Evolutionary conservation across 2,329 filamentous ascomycete species (phyloP), one percentile per base, ranked within the genome.

Genomic region (Sporothrix brunneoviolacea): DNA sequence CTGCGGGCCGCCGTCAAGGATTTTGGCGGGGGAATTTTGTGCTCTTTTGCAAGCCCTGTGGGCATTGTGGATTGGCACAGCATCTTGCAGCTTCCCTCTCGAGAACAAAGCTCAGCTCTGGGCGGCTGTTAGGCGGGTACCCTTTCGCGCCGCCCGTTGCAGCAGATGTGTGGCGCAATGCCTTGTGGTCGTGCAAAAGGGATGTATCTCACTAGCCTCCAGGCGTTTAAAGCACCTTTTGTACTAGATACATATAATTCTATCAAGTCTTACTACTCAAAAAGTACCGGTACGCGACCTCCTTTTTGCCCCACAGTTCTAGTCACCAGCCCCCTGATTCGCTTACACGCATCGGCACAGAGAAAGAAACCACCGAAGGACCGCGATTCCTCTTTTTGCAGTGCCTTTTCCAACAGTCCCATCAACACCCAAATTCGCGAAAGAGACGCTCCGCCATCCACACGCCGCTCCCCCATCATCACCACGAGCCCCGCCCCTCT

Each of bases 281-380:
- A 3, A 19, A 6, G 51, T 52, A 54, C 32, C 44, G 19, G n/a
- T 51, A 48, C 40, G 1, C 12, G 5, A 27, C 3, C 30, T 24
- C 24, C 43, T 35, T 24, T 10, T 18, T n/a, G 21, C 41, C 13
- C 51, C 47, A 49, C 35, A 9, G 9, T n/a, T 64, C 59, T 59
- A 58, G 52, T 55, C 63, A 45, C 47, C 62, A 54, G 65, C 42
- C 62, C 56, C 59, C 63, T 54, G 54, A 55, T 55, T 56, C 19
- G 56, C 47, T 30, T 40, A 52, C 41, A 42, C 41, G n/a, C 43
- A 45, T 35, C 45, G 42, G 27, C n/a, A n/a, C 36, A 43, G 39
- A 37, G 43, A 21, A 41, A 32, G 33, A 43, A 41, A 38, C 46
- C 30, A 46, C 41, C 42, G 39, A 38, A 45, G 38, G 27, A 52